Evolutionary conservation across 306 rosid species (phyloP).

Genomic region (Cucurbita ficifolia): DNA sequence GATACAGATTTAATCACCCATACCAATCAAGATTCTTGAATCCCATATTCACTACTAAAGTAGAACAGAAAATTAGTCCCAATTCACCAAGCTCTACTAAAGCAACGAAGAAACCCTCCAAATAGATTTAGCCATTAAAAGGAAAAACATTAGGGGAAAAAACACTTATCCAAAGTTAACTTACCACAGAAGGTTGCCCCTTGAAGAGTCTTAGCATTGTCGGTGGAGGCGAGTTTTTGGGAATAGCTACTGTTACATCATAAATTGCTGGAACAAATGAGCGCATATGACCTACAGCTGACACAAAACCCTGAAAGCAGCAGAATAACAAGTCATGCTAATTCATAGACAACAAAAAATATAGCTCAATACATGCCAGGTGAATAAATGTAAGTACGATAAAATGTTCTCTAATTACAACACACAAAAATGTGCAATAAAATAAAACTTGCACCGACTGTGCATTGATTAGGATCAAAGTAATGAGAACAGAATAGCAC

Average conservation of each 20-base stretch:
- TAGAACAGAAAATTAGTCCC: background rate
- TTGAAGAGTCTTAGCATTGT: constrained; percentile 80
- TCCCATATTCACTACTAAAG: background rate
- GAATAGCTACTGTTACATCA: constrained; percentile 67
- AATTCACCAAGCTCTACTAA: background rate
- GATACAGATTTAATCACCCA: background rate
- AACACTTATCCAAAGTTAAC: background rate
- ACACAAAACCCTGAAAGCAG: constrained; percentile 62
- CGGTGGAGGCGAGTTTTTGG: constrained; percentile 73
- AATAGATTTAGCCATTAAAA: background rate
- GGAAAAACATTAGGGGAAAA: background rate
- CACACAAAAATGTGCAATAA: background rate
- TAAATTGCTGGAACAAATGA: constrained; percentile 80
- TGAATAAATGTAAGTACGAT: background rate
- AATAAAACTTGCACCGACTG: background rate
- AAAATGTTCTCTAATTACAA: background rate
- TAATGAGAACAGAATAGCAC: background rate
- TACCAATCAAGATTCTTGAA: background rate
- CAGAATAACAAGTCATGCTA: background rate
- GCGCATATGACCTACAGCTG: constrained; percentile 65
- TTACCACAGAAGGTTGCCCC: constrained; percentile 84
- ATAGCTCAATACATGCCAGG: background rate
- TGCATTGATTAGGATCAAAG: background rate
- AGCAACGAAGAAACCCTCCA: background rate
- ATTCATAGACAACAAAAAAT: background rate